Conservation (phyloP, 2,329 filamentous ascomycete genomes). For the Capronia coronata region DNA sequence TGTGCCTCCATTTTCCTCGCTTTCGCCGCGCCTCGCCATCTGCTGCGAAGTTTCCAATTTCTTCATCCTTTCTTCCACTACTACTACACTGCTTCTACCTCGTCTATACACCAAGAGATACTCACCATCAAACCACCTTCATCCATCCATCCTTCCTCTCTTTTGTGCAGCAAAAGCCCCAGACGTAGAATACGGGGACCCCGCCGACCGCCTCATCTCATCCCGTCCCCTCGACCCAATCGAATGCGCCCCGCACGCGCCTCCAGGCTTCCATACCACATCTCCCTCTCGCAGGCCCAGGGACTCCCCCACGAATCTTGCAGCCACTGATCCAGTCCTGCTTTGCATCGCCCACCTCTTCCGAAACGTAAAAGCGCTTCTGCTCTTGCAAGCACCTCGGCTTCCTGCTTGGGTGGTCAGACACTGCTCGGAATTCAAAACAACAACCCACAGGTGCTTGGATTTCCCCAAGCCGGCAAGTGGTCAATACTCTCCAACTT, state of each 20-base stretch:
- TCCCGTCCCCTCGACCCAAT: slow-evolving; percentile 1
- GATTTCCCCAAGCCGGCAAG: background rate
- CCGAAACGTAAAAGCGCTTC: background rate
- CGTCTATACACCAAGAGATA: too few relatives aligned
- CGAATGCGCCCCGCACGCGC: slow-evolving; percentile 2
- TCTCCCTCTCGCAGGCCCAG: background rate
- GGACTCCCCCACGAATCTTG: slow-evolving; percentile 4
- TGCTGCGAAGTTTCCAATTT: background rate
- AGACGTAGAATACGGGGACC: background rate
- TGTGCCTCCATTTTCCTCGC: too few relatives aligned
- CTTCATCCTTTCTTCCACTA: background rate
- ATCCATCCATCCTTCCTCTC: background rate
- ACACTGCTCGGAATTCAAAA: background rate
- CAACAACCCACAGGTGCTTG: background rate
- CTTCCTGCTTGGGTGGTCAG: background rate
- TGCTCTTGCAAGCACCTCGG: background rate
- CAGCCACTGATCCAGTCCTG: background rate
- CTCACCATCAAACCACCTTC: too few relatives aligned
- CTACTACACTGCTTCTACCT: background rate
- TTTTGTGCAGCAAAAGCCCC: background rate
- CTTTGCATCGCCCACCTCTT: background rate
- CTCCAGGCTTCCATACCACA: slow-evolving; percentile 1
- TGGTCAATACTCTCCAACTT: background rate
- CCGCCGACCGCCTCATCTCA: background rate
- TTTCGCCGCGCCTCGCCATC: too few relatives aligned